These are phyloP conservation scores for Hsuehochloa calcarea DNA, from an alignment of 176 grass and related monocot genomes.

Conservation along the genomic window DNA sequence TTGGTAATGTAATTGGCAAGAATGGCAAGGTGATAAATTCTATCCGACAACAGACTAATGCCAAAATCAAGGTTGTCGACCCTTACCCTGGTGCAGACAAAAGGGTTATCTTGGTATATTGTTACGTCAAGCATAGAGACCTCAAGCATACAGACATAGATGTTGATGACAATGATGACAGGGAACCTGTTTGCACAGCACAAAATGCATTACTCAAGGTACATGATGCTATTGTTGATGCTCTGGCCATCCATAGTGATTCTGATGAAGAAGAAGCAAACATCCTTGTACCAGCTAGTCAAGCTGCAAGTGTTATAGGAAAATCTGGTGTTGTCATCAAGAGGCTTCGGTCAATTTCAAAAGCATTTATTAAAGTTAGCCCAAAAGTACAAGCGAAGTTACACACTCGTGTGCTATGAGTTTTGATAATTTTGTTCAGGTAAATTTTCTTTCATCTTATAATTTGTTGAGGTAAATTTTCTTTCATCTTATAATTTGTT, in stretches of 20 bases:
- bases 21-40: conserved; percentile 89
- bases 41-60: conserved; percentile 69
- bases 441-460: too few species aligned
- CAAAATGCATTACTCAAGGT: conserved; percentile 87
- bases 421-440: conserved; percentile 93
- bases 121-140: conserved; percentile 58
- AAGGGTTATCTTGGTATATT: conserved; percentile 83
- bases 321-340: conserved; percentile 87
- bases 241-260: conserved; percentile 46
- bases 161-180: conserved; percentile 50
- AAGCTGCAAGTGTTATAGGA: conserved; percentile 84
- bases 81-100: conserved; percentile 82
- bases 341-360: conserved; percentile 55
- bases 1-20: conserved; percentile 96
- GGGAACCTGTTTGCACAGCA: conserved; percentile 64
- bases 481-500: conserved; percentile 12
- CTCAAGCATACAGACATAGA: conserved; percentile 51
- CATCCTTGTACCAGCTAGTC: conserved; percentile 88
- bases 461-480: conserved; percentile 73
- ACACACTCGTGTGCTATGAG: conserved; percentile 84
- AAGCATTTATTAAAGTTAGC: conserved; percentile 75
- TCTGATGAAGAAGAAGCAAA: conserved; percentile 66
- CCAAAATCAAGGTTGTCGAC: conserved; percentile 87
- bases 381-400: conserved; percentile 63
- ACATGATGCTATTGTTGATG: conserved; percentile 81